These are phyloP conservation scores for Leucocoprinus birnbaumii DNA, from an alignment of 768 basidiomycete genomes.

Conservation along the genomic window DNA sequence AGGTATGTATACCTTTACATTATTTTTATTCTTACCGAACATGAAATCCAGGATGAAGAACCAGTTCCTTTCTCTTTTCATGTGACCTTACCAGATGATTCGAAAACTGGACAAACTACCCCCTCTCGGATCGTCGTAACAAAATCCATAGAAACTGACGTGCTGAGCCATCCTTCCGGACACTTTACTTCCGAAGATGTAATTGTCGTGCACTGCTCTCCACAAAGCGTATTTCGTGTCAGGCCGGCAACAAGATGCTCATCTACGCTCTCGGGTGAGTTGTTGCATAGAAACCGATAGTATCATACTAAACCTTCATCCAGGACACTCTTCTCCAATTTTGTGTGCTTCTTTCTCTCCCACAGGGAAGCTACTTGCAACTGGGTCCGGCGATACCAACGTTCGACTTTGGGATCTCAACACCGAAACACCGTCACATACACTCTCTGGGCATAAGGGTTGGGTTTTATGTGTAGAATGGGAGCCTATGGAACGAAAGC, in stretches of 20 bases:
- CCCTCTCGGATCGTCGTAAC: constrained; percentile 82
- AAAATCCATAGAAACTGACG: constrained; percentile 80
- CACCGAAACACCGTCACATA: constrained; percentile 89
- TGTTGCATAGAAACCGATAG: not conserved
- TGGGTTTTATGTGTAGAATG: constrained; percentile 98
- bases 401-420: constrained; percentile 93
- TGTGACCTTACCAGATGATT: constrained; percentile 64
- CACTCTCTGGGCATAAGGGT: constrained; percentile 84
- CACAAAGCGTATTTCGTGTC: constrained; percentile 94
- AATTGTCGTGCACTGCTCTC: constrained; percentile 85
- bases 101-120: constrained; percentile 40
- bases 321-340: constrained; percentile 91
- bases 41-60: constrained; percentile 64
- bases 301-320: constrained; percentile 8
- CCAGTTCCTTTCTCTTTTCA: constrained; percentile 93
- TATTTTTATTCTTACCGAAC: constrained; percentile 13
- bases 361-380: constrained; percentile 86
- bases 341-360: constrained; percentile 96
- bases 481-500: constrained; percentile 87
- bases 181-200: constrained; percentile 84
- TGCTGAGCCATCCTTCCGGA: constrained; percentile 69
- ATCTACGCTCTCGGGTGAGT: constrained; percentile 80
- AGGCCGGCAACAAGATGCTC: constrained; percentile 93
- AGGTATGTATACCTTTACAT: constrained; percentile 42
- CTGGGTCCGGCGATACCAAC: constrained; percentile 92